phyloP scores from a whole-genome alignment of 495 filamentous ascomycete species.

The Trichocladium antarcticum region DNA sequence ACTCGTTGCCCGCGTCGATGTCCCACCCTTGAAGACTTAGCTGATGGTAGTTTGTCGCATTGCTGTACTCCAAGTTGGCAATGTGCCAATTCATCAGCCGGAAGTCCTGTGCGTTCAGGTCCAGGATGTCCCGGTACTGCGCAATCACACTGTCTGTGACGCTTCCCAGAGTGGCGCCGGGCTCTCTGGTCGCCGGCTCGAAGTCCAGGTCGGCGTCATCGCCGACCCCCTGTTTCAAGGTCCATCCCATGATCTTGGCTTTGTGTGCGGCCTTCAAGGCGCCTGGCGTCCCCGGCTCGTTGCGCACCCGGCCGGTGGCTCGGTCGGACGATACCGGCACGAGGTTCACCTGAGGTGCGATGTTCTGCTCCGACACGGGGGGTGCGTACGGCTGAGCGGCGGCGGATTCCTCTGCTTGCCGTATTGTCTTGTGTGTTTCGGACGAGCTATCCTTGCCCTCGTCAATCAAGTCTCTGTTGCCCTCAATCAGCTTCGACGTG shows the following conservation, averaged over 20 bases:
- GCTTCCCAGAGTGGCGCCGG: conserved; percentile 66
- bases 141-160: conserved; percentile 80
- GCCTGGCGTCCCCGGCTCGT: conserved; percentile 45
- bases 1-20: conserved; percentile 94
- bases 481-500: conserved; percentile 61
- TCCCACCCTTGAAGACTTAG: conserved; percentile 92
- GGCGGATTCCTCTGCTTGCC: conserved; percentile 52
- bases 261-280: conserved; percentile 55
- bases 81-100: conserved; percentile 95
- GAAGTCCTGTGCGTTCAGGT: conserved; percentile 75
- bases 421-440: conserved; percentile 60
- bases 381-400: conserved; percentile 38
- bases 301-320: conserved; percentile 48
- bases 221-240: conserved; percentile 52
- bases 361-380: conserved; percentile 38
- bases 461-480: conserved; percentile 74
- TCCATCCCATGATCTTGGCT: conserved; percentile 72
- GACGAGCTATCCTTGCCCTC: conserved; percentile 63
- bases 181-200: conserved; percentile 47
- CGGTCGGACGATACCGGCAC: conserved; percentile 50
- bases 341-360: conserved; percentile 39
- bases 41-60: conserved; percentile 73
- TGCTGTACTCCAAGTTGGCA: conserved; percentile 95
- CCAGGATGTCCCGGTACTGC: conserved; percentile 75
- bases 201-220: conserved; percentile 61